Percentiles rank a stretch among this genome's conserved stretches.
Conservation (phyloP, 78 protist species). For the Tieghemostelium lacteum region DNA sequence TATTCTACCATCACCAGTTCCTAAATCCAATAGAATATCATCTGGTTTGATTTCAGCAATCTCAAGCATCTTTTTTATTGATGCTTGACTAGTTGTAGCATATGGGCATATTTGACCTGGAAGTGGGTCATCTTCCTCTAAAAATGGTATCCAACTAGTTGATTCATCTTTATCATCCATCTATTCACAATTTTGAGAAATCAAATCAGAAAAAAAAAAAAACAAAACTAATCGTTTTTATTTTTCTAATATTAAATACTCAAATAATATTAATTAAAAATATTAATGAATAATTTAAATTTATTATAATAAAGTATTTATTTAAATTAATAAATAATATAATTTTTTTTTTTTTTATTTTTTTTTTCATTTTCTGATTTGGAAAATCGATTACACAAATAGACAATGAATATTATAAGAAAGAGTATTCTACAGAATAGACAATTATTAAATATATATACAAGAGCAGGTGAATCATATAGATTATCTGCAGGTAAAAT, state of each 20-base stretch:
- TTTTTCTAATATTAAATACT: too few relatives aligned
- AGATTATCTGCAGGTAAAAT: conserved; percentile 3
- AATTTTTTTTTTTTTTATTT: too few relatives aligned
- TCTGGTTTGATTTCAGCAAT: conserved; percentile 5
- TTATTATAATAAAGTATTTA: too few relatives aligned
- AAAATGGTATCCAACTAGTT: conserved; percentile 16
- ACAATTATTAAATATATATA: not conserved
- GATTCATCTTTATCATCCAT: not conserved
- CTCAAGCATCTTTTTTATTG: conserved; percentile 37
- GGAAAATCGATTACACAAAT: too few relatives aligned
- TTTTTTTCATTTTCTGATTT: too few relatives aligned
- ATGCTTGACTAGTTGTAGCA: conserved; percentile 44
- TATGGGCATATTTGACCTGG: conserved; percentile 73
- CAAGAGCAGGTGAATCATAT: conserved; percentile 57
- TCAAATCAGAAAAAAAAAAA: not conserved
- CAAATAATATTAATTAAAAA: too few relatives aligned
- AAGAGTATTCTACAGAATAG: not conserved
- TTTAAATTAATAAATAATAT: too few relatives aligned
- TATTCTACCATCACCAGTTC: conserved; percentile 72
- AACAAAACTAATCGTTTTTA: not conserved
- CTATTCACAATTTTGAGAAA: too few relatives aligned
- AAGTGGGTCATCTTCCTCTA: conserved; percentile 57
- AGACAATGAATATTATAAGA: conserved; percentile 9
- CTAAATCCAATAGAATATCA: conserved; percentile 50
- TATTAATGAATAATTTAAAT: too few relatives aligned